Percentiles rank a stretch among this genome's conserved stretches.
Conservation (phyloP, 2,329 filamentous ascomycete species). For the Graphilbum sp. region DNA sequence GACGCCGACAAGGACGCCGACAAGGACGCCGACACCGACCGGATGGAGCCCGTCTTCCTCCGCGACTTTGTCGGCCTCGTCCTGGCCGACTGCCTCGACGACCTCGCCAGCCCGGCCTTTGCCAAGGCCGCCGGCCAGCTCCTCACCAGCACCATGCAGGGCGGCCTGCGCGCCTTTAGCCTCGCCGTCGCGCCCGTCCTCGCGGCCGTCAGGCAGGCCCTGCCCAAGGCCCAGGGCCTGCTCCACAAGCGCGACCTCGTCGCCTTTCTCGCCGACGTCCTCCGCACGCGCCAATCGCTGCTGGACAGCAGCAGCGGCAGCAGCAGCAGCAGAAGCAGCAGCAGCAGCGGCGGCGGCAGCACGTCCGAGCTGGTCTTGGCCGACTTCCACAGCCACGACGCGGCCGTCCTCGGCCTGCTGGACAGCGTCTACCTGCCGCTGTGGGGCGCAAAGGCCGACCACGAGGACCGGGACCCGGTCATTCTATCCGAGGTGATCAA, state of each 20-base stretch:
- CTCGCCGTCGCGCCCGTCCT: constrained; percentile 29
- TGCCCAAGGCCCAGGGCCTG: constrained; percentile 32
- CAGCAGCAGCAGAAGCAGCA: constrained; percentile 10
- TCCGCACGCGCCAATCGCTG: constrained; percentile 28
- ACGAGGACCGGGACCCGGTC: not conserved
- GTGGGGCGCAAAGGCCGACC: constrained; percentile 13
- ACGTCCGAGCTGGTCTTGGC: constrained; percentile 7
- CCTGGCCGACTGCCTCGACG: constrained; percentile 35
- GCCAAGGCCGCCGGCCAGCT: constrained; percentile 34
- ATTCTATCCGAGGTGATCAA: constrained; percentile 24
- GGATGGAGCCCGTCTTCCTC: no score
- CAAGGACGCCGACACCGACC: no score
- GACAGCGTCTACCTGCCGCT: constrained; percentile 24
- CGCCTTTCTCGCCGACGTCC: constrained; percentile 31
- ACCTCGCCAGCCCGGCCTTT: constrained; percentile 36
- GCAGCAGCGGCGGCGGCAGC: constrained; percentile 9
- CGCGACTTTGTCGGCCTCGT: constrained; percentile 16
- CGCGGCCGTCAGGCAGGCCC: constrained; percentile 29
- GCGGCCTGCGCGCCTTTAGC: constrained; percentile 30
- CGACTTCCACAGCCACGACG: constrained; percentile 21
- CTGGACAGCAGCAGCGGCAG: constrained; percentile 9
- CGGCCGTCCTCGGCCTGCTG: constrained; percentile 24
- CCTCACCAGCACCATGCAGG: constrained; percentile 32
- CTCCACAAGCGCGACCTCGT: constrained; percentile 35
- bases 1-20: no score